Evolutionary conservation across 768 basidiomycete genomes (phyloP).

Genomic region (Boletales sp.): DNA sequence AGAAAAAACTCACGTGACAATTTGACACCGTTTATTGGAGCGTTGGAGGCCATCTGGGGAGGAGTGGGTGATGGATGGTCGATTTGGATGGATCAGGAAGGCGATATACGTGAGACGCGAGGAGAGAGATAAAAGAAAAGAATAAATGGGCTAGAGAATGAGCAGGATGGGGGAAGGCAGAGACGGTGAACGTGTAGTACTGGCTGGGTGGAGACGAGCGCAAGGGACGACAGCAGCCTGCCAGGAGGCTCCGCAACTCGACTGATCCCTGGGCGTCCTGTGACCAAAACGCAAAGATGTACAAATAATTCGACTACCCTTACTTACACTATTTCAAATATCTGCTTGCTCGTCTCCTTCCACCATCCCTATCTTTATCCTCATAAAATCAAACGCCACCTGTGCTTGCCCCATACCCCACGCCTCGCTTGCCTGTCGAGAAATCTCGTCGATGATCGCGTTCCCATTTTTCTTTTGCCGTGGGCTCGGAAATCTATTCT

Average conservation of each 20-base stretch:
- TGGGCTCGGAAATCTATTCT: slow-evolving; percentile 51
- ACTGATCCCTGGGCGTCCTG: slow-evolving; percentile 25
- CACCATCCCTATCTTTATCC: slow-evolving; percentile 36
- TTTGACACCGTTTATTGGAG: slow-evolving; percentile 86
- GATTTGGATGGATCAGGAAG: slow-evolving; percentile 12
- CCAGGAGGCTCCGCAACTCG: slow-evolving; percentile 19
- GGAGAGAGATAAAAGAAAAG: neutral
- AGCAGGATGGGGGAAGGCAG: slow-evolving; percentile 14
- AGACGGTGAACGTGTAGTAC: slow-evolving; percentile 4
- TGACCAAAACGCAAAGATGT: slow-evolving; percentile 33
- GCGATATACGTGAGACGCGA: slow-evolving; percentile 9
- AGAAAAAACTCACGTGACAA: slow-evolving; percentile 64
- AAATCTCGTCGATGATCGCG: slow-evolving; percentile 56
- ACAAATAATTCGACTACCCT: slow-evolving; percentile 17
- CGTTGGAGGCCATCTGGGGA: slow-evolving; percentile 63
- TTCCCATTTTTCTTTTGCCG: slow-evolving; percentile 31
- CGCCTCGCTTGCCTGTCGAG: slow-evolving; percentile 56
- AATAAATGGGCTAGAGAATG: neutral
- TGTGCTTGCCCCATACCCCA: slow-evolving; percentile 50
- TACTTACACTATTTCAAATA: neutral
- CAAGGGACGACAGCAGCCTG: slow-evolving; percentile 20
- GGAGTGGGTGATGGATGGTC: slow-evolving; percentile 4
- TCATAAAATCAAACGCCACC: slow-evolving; percentile 59
- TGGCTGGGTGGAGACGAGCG: slow-evolving; percentile 10
- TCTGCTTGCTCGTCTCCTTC: neutral